These are phyloP conservation scores for Fennellomyces sp. DNA, from an alignment of 371 early-diverging fungal species.

Conservation along the genomic window DNA sequence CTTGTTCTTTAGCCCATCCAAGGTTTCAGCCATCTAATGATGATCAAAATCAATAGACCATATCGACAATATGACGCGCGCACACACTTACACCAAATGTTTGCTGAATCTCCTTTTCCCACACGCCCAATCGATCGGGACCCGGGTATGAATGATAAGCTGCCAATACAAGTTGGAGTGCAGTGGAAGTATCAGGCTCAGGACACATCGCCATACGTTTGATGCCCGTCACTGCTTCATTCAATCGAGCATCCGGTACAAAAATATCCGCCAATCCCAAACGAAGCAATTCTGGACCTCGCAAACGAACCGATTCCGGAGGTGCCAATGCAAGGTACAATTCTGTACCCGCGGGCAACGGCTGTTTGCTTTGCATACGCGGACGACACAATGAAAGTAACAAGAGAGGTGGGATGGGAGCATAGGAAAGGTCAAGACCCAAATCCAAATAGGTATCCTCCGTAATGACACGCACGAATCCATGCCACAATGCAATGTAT, in stretches of 20 bases:
- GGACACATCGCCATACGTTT: slow-evolving; percentile 48
- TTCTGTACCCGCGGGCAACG: slow-evolving; percentile 38
- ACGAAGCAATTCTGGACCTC: slow-evolving; percentile 56
- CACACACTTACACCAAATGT: slow-evolving; percentile 50
- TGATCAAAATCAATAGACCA: neutral
- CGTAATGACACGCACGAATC: slow-evolving; percentile 47
- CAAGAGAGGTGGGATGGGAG: slow-evolving; percentile 44
- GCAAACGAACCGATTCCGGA: slow-evolving; percentile 43
- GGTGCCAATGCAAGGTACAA: slow-evolving; percentile 51
- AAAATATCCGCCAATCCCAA: slow-evolving; percentile 58
- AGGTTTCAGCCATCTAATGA: slow-evolving; percentile 21
- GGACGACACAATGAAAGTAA: slow-evolving; percentile 24
- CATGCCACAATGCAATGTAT: slow-evolving; percentile 36
- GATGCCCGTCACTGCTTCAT: slow-evolving; percentile 36
- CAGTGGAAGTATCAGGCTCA: slow-evolving; percentile 40
- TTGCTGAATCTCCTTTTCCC: slow-evolving; percentile 51
- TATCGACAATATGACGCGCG: neutral
- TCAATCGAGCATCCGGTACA: slow-evolving; percentile 49
- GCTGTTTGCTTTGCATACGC: slow-evolving; percentile 22
- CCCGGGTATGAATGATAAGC: slow-evolving; percentile 57
- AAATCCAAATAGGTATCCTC: slow-evolving; percentile 47
- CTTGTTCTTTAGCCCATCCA: slow-evolving; percentile 22
- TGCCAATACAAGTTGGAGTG: slow-evolving; percentile 47
- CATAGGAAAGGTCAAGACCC: slow-evolving; percentile 24
- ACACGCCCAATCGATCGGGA: slow-evolving; percentile 56